Evolutionary conservation across 2,329 filamentous ascomycete genomes (phyloP).

Genomic region (Exophiala mesophila): DNA sequence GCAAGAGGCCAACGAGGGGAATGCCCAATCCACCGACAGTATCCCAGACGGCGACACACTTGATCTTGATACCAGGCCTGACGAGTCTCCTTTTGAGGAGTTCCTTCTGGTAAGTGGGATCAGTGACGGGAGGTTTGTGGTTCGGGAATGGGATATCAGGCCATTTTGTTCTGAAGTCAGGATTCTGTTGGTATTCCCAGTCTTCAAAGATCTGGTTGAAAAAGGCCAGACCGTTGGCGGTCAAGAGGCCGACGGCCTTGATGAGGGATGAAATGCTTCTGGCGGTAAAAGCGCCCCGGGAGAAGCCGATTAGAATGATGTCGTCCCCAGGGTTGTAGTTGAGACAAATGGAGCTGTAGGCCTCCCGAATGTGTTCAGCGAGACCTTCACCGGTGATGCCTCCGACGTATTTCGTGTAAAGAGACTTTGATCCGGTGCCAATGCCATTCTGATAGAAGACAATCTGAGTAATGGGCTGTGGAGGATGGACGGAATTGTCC

Average conservation of each 20-base stretch:
- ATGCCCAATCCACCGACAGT: slow-evolving; percentile 33
- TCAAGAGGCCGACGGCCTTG: slow-evolving; percentile 32
- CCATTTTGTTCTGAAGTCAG: slow-evolving; percentile 22
- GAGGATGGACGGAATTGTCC: slow-evolving; percentile 19
- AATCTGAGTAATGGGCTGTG: slow-evolving; percentile 28
- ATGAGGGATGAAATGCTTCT: slow-evolving; percentile 35
- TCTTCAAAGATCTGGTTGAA: slow-evolving; percentile 27
- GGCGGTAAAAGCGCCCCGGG: slow-evolving; percentile 36
- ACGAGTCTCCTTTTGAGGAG: slow-evolving; percentile 22
- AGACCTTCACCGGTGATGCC: slow-evolving; percentile 27
- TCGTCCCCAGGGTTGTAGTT: slow-evolving; percentile 36
- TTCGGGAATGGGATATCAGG: slow-evolving; percentile 23
- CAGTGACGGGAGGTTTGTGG: slow-evolving; percentile 21
- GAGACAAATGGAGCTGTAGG: slow-evolving; percentile 31
- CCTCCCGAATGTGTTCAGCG: slow-evolving; percentile 27
- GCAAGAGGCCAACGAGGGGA: slow-evolving; percentile 27
- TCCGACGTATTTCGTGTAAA: slow-evolving; percentile 29
- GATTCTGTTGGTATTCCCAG: slow-evolving; percentile 26
- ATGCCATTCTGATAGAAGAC: slow-evolving; percentile 34
- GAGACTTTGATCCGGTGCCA: slow-evolving; percentile 27
- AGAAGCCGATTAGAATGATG: slow-evolving; percentile 36
- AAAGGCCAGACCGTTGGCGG: slow-evolving; percentile 23
- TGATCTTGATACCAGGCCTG: slow-evolving; percentile 27
- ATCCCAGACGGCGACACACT: slow-evolving; percentile 33
- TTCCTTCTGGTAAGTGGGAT: slow-evolving; percentile 20